A percentile compares a stretch with the other conserved stretches of the same genome.
These are phyloP conservation scores for Trametopsis cervina DNA, from an alignment of 768 basidiomycete genomes.

Conservation along the genomic window DNA sequence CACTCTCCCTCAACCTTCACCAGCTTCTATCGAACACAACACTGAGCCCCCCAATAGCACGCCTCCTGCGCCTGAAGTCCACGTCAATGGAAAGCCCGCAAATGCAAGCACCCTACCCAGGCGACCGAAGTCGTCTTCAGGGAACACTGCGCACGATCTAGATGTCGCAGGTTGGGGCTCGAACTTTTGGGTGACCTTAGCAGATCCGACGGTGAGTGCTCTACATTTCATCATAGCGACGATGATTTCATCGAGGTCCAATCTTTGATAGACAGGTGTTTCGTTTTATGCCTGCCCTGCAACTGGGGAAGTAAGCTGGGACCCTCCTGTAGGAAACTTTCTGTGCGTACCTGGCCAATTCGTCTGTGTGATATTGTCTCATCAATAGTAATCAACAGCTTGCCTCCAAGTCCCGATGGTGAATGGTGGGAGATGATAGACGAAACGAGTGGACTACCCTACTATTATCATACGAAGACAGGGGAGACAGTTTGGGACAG, in stretches of 20 bases:
- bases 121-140: slow-evolving; percentile 7
- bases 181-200: slow-evolving; percentile 91
- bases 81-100: slow-evolving; percentile 14
- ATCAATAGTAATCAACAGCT: slow-evolving; percentile 31
- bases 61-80: slow-evolving; percentile 12
- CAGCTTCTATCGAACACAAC: too few species aligned
- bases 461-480: slow-evolving; percentile 92
- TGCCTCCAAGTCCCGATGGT: slow-evolving; percentile 78
- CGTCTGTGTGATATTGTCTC: background rate
- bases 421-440: slow-evolving; percentile 97
- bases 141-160: slow-evolving; percentile 6
- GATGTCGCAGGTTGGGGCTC: slow-evolving; percentile 62
- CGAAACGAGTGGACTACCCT: slow-evolving; percentile 76
- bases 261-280: slow-evolving; percentile 29
- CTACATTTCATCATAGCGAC: background rate
- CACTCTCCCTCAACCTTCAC: too few species aligned
- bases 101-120: background rate
- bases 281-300: slow-evolving; percentile 92
- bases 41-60: too few species aligned
- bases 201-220: slow-evolving; percentile 76
- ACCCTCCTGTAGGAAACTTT: slow-evolving; percentile 83
- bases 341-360: slow-evolving; percentile 46
- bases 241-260: background rate
- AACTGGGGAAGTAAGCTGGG: slow-evolving; percentile 90
- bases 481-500: slow-evolving; percentile 90